phyloP scores from a whole-genome alignment of 495 filamentous ascomycete species.

The Letharia lupina region DNA sequence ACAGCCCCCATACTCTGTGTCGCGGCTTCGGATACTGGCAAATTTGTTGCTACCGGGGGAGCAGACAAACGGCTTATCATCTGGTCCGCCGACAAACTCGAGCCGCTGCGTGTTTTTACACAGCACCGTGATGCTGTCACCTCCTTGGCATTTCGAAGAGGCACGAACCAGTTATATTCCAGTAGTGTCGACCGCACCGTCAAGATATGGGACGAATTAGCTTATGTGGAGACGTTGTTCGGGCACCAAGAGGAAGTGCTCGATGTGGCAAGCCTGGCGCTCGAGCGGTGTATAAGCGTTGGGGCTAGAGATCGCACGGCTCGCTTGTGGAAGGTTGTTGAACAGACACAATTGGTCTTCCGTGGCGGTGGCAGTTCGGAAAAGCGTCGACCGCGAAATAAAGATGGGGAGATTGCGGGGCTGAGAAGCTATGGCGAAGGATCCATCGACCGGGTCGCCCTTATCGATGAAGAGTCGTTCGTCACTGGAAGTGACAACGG shows the following conservation, averaged over 20 bases:
- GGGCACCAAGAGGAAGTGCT: conserved; percentile 89
- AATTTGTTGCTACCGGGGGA: conserved; percentile 84
- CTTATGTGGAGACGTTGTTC: conserved; percentile 92
- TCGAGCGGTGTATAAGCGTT: conserved; percentile 83
- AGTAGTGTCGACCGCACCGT: conserved; percentile 81
- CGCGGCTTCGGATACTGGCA: conserved; percentile 79
- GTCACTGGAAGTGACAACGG: conserved; percentile 92
- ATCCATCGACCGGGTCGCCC: conserved; percentile 80
- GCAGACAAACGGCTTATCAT: conserved; percentile 73
- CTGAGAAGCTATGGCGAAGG: conserved; percentile 59
- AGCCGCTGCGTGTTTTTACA: conserved; percentile 71
- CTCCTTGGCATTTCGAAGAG: conserved; percentile 72
- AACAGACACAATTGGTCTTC: conserved; percentile 92
- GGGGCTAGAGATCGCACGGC: conserved; percentile 87
- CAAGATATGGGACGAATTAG: conserved; percentile 76
- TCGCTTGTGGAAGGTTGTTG: conserved; percentile 92
- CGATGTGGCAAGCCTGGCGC: conserved; percentile 68
- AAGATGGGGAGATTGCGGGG: conserved; percentile 13
- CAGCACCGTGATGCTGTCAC: conserved; percentile 87
- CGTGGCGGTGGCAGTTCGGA: conserved; percentile 56
- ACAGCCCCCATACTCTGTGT: conserved; percentile 67
- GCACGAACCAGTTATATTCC: conserved; percentile 88
- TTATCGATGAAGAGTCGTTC: conserved; percentile 83
- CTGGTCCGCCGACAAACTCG: conserved; percentile 72
- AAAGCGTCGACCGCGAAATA: conserved; percentile 33